Base-by-base conservation (phyloP, 768 basidiomycete genomes). In the Lentinula lateritia region DNA sequence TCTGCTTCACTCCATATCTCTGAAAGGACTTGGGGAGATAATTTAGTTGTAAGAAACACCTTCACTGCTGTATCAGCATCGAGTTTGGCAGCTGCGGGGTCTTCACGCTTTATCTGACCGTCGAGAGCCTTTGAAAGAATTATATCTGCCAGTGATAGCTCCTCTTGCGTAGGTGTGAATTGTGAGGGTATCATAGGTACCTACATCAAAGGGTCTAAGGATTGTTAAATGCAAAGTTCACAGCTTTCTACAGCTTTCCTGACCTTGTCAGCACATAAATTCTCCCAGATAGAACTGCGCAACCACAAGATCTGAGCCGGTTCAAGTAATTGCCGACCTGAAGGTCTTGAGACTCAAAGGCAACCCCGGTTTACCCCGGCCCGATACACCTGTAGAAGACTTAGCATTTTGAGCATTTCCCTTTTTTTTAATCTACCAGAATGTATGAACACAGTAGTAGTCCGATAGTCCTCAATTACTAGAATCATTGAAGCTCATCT, bases 1-100 rank as follows among this genome's bases (percentile, higher is more conserved):
- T 88, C 87, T 20, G 84, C 81, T 50, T 88, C 71, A 8, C 80
- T 79, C 88, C 88, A 91, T 62, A 89, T 80, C 62, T 82, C 78
- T 16, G 83, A 79, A 23, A 90, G 75, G 34, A 77, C 73, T n/a
- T 72, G 68, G n/a, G 79, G 79, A 1, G 84, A 75, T 32, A 90
- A 78, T 45, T 76, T 76, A 16, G 84, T 82, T 39, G 78, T 76
- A 28, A 76, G 71, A 66, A 90, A 81, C 66, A 90, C 78, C 38
- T 83, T 80, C 48, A 83, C 80, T 35, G 84, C 86, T 46, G 77
- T 76, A 54, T 84, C 80, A 12, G 62, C 39, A 23, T 48, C 58
- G 9, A 62, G 50, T 23, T 50, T 41, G 4, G 55, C 35, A 41
- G 55, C 16, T 32, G n/a, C 12, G 7, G 18, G 16, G 5, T 32